These are phyloP conservation scores for Wickerhamomyces sp. DNA, from an alignment of 1,139 yeast species.

Conservation along the genomic window DNA sequence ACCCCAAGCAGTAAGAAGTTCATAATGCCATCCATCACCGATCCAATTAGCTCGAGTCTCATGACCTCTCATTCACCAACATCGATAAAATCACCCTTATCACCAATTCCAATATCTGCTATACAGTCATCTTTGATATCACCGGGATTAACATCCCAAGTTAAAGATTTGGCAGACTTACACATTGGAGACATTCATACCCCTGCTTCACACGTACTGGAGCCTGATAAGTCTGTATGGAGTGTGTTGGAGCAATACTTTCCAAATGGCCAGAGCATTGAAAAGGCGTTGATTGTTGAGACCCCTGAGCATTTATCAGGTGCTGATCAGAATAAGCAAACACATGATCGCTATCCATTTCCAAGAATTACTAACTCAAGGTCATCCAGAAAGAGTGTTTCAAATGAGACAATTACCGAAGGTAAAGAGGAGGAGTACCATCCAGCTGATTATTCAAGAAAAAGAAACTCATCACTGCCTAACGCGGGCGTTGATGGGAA, in stretches of 20 bases:
- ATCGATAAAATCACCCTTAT: conserved; percentile 22
- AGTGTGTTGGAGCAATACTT: conserved; percentile 51
- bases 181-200: conserved; percentile 12
- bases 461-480: conserved; percentile 20
- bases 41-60: not conserved
- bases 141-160: conserved; percentile 10
- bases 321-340: not conserved
- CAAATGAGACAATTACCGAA: conserved; percentile 20
- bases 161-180: conserved; percentile 7
- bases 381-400: conserved; percentile 2
- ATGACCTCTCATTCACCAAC: conserved; percentile 1
- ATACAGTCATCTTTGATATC: conserved; percentile 17
- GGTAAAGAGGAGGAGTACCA: conserved; percentile 18
- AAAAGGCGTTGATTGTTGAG: conserved; percentile 61
- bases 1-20: conserved; percentile 7
- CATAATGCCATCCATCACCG: not conserved
- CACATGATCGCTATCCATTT: not conserved
- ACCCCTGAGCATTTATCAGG: conserved; percentile 25
- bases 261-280: conserved; percentile 66
- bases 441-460: conserved; percentile 3
- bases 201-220: conserved; percentile 31
- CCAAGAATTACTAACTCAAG: not conserved
- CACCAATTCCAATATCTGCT: conserved; percentile 27
- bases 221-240: conserved; percentile 66
- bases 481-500: conserved; percentile 3